phyloP scores from a whole-genome alignment of 257 asterid genomes.

The Marsdenia floribunda region DNA sequence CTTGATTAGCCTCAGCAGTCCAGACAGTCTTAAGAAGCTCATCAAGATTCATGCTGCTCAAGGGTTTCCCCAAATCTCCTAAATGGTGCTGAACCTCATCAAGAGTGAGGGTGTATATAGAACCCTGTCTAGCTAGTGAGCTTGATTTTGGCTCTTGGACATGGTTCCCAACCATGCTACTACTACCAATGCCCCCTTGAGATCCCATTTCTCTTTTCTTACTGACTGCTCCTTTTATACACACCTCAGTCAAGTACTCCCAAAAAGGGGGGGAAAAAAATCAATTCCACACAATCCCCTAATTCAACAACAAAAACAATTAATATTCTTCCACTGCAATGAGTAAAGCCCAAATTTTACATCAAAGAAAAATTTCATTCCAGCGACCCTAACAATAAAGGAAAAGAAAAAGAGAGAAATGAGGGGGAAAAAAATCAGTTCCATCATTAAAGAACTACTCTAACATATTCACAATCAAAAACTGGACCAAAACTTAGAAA shows the following conservation, averaged over 20 bases:
- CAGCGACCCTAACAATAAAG: background rate
- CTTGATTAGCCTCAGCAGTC: slow-evolving; percentile 61
- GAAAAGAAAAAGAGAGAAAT: background rate
- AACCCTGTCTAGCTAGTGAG: slow-evolving; percentile 61
- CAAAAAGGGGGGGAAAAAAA: no score
- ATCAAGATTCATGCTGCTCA: slow-evolving; percentile 84
- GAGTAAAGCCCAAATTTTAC: background rate
- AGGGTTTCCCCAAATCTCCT: slow-evolving; percentile 74
- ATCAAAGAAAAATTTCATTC: background rate
- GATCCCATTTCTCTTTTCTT: slow-evolving; percentile 54
- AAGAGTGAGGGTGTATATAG: slow-evolving; percentile 77
- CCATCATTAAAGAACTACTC: background rate
- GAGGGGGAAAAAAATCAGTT: background rate
- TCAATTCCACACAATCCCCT: background rate
- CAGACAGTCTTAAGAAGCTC: slow-evolving; percentile 82
- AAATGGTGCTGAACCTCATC: slow-evolving; percentile 87
- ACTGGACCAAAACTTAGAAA: background rate
- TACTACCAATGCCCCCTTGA: slow-evolving; percentile 54
- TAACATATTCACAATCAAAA: background rate
- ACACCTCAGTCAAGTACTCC: background rate
- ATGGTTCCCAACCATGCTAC: slow-evolving; percentile 27
- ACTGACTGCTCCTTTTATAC: background rate
- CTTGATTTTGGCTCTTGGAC: slow-evolving; percentile 34
- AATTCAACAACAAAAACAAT: background rate
- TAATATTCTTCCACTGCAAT: background rate